Conservation (phyloP, 1,139 yeast species). For the Diutina pseudorugosa region DNA sequence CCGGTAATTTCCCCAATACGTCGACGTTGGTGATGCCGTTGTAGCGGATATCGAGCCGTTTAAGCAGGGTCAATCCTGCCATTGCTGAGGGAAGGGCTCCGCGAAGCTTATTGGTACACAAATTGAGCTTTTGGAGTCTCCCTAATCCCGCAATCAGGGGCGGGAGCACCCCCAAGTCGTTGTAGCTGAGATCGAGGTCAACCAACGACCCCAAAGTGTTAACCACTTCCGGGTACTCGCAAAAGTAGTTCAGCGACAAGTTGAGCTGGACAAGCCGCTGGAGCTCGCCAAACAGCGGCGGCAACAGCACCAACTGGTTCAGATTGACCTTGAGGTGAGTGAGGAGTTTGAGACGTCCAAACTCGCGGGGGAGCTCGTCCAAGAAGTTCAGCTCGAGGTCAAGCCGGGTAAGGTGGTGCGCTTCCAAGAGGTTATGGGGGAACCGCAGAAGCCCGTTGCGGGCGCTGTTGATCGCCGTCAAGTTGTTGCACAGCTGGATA, state of each 20-base stretch:
- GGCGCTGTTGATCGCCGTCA: conserved; percentile 56
- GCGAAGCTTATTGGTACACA: conserved; percentile 64
- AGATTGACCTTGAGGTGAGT: conserved; percentile 53
- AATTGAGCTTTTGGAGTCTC: conserved; percentile 53
- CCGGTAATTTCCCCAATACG: conserved; percentile 49
- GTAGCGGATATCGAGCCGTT: conserved; percentile 68
- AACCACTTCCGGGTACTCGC: conserved; percentile 57
- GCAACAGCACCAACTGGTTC: conserved; percentile 59
- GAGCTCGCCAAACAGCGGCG: conserved; percentile 47
- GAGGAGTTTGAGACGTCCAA: conserved; percentile 41
- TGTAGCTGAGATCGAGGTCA: conserved; percentile 75
- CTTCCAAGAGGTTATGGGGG: conserved; percentile 63
- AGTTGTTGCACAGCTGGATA: conserved; percentile 68
- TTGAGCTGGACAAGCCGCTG: conserved; percentile 49
- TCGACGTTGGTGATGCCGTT: conserved; percentile 59
- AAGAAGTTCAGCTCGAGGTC: conserved; percentile 74
- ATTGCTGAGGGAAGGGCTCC: conserved; percentile 44
- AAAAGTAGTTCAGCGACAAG: conserved; percentile 71
- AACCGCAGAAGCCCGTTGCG: conserved; percentile 64
- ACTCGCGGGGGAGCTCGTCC: conserved; percentile 45
- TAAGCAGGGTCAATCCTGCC: conserved; percentile 40
- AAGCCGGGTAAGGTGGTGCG: conserved; percentile 53
- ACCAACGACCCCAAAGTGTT: conserved; percentile 46
- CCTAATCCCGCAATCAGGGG: conserved; percentile 45
- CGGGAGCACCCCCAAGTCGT: conserved; percentile 53